Conservation (phyloP, 2,329 filamentous ascomycete genomes). For the Cladophialophora chaetospira region DNA sequence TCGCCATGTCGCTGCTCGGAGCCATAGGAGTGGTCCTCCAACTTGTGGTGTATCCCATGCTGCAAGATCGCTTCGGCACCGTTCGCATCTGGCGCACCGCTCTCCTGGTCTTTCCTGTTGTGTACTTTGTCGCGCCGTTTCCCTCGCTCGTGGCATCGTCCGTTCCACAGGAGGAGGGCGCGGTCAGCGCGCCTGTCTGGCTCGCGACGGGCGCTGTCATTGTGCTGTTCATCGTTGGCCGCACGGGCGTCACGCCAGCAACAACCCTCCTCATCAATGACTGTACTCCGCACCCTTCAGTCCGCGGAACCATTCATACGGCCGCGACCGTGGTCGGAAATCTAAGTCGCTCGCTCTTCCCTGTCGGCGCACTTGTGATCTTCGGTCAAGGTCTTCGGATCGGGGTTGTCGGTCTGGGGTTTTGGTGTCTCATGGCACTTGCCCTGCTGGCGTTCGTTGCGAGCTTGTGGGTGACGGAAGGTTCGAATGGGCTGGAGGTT, state of each 20-base stretch:
- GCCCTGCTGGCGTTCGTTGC: constrained; percentile 59
- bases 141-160: constrained; percentile 66
- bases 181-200: constrained; percentile 42
- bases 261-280: constrained; percentile 52
- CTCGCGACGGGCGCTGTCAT: constrained; percentile 65
- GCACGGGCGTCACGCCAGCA: constrained; percentile 63
- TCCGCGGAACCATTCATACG: constrained; percentile 6
- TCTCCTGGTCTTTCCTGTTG: constrained; percentile 67
- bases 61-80: constrained; percentile 68
- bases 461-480: constrained; percentile 64
- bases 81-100: constrained; percentile 61
- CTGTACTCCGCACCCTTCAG: constrained; percentile 8
- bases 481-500: constrained; percentile 46
- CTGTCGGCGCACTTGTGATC: constrained; percentile 55
- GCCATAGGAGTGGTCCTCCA: constrained; percentile 72
- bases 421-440: constrained; percentile 57
- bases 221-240: constrained; percentile 67
- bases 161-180: constrained; percentile 37
- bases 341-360: constrained; percentile 57
- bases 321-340: constrained; percentile 29
- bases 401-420: constrained; percentile 56
- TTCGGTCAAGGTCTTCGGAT: constrained; percentile 56
- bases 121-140: constrained; percentile 70
- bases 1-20: constrained; percentile 74
- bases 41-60: constrained; percentile 67